phyloP scores from a whole-genome alignment of 306 rosid species.

The Leucaena leucocephala region DNA sequence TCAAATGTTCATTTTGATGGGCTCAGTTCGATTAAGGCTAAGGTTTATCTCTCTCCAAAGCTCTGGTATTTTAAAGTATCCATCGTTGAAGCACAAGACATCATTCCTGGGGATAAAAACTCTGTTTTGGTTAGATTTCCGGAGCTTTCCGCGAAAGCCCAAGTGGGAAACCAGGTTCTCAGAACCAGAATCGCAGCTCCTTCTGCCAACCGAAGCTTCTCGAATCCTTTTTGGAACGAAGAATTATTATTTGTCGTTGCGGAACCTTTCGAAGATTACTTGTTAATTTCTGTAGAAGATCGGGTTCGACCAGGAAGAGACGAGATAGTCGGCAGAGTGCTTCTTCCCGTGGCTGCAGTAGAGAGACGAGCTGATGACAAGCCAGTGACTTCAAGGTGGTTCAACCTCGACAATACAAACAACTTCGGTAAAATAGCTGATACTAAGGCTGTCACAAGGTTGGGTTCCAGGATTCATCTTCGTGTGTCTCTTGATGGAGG shows the following conservation, averaged over 20 bases:
- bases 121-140: conserved; percentile 54
- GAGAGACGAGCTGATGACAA: conserved; percentile 58
- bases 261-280: conserved; percentile 65
- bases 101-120: conserved; percentile 51
- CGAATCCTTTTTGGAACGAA: conserved; percentile 62
- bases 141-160: conserved; percentile 50
- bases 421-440: conserved; percentile 36
- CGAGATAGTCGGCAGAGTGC: conserved; percentile 49
- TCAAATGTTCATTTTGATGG: conserved; percentile 65
- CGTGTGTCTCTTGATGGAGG: conserved; percentile 68
- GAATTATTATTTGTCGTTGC: conserved; percentile 65
- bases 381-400: conserved; percentile 59
- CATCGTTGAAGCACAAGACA: conserved; percentile 61
- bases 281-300: conserved; percentile 52
- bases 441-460: conserved; percentile 45
- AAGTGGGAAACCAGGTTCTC: conserved; percentile 58
- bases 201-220: conserved; percentile 48
- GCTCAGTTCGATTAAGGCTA: conserved; percentile 56
- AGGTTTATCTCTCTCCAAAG: conserved; percentile 66
- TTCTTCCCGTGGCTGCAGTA: conserved; percentile 44
- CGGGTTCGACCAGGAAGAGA: conserved; percentile 55
- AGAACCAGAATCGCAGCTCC: conserved; percentile 53
- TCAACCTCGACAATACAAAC: conserved; percentile 48
- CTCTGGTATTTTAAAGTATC: conserved; percentile 60
- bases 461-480: conserved; percentile 62